Conservation (phyloP, 768 basidiomycete genomes). For the Xerocomellus amylosporus region DNA sequence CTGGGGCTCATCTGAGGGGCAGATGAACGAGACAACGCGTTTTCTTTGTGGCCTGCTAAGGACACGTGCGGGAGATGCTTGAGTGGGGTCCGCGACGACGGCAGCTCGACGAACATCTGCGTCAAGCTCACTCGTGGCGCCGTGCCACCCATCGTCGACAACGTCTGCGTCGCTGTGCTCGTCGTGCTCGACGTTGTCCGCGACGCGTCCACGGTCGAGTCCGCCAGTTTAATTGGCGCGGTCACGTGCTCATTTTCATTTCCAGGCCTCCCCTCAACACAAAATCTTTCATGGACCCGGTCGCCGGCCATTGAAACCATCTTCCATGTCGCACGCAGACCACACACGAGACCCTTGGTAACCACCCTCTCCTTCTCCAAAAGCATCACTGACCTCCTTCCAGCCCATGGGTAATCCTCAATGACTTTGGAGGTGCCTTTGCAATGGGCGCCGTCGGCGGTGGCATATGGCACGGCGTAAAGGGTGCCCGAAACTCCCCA, state of each 20-base stretch:
- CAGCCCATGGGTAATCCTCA: constrained; percentile 98
- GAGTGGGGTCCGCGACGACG: constrained; percentile 31
- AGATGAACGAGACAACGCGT: constrained; percentile 39
- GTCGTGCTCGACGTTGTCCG: constrained; percentile 16
- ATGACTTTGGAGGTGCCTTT: constrained; percentile 97
- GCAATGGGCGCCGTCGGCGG: constrained; percentile 98
- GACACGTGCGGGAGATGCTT: constrained; percentile 28
- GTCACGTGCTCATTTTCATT: constrained; percentile 30
- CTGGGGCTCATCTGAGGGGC: constrained; percentile 29
- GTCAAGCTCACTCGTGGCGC: constrained; percentile 32
- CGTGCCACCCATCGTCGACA: constrained; percentile 19
- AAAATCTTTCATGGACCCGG: constrained; percentile 16
- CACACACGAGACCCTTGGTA: constrained; percentile 94
- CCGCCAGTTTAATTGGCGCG: constrained; percentile 24
- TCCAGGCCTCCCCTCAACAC: constrained; percentile 35
- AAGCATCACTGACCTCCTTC: constrained; percentile 3
- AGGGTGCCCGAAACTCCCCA: constrained; percentile 95
- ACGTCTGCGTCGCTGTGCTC: constrained; percentile 6
- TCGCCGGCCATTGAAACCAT: not conserved
- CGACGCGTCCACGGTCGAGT: constrained; percentile 22
- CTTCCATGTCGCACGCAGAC: constrained; percentile 80
- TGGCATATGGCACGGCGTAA: constrained; percentile 98
- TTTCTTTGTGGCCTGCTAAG: constrained; percentile 44
- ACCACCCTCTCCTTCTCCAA: constrained; percentile 11
- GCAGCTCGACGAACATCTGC: constrained; percentile 60